Evolutionary conservation across 2,329 filamentous ascomycete genomes (phyloP).

Genomic region (Dothidotthia symphoricarpi): DNA sequence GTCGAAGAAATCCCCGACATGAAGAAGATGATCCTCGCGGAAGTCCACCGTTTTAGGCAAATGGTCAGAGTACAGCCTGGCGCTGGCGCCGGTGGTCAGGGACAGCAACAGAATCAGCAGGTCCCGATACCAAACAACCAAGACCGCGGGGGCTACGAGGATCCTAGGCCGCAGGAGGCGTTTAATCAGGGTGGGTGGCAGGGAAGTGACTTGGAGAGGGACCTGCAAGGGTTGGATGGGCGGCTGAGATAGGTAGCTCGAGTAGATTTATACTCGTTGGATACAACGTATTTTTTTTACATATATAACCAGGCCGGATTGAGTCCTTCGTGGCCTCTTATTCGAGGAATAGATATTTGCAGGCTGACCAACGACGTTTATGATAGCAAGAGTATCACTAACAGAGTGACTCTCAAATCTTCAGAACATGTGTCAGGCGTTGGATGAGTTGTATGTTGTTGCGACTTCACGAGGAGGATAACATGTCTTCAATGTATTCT

Average conservation of each 20-base stretch:
- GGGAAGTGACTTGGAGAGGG: conserved; percentile 44
- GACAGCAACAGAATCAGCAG: conserved; percentile 48
- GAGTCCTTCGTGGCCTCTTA: neutral
- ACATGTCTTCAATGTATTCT: too few species aligned
- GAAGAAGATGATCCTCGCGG: conserved; percentile 96
- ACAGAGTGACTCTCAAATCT: too few species aligned
- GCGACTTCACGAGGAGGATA: too few species aligned
- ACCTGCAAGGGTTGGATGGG: conserved; percentile 50
- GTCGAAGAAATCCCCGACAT: conserved; percentile 92
- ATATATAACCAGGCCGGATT: conserved; percentile 1
- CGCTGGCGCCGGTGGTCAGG: conserved; percentile 28
- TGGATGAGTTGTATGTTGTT: too few species aligned
- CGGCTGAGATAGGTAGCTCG: conserved; percentile 17
- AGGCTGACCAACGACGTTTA: too few species aligned
- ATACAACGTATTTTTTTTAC: conserved; percentile 7
- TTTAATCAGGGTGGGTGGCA: conserved; percentile 41
- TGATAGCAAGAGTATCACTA: too few species aligned
- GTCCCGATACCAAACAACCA: conserved; percentile 64
- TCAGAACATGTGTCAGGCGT: too few species aligned
- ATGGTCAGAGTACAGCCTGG: conserved; percentile 48
- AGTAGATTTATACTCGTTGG: conserved; percentile 3
- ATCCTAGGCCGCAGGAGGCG: conserved; percentile 61
- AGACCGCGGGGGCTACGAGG: conserved; percentile 58
- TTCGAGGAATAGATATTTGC: neutral
- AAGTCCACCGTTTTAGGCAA: conserved; percentile 81